phyloP scores from a whole-genome alignment of 1,284 basidiomycete genomes.

The Malassezia nana region DNA sequence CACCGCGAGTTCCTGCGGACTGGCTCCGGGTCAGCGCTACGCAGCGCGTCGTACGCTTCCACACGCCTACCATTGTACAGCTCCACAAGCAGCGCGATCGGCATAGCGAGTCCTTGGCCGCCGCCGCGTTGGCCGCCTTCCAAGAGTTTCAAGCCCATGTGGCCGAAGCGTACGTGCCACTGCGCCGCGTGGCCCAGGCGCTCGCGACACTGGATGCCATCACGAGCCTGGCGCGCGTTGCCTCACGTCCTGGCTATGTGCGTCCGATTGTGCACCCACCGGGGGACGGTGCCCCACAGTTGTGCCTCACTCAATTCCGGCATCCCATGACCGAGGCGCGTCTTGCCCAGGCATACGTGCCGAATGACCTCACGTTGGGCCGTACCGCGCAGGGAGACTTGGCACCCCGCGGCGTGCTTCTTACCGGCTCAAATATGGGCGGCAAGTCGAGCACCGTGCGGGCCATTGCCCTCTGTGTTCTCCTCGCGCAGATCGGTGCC shows the following conservation, averaged over 20 bases:
- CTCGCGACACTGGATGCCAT: constrained; percentile 35
- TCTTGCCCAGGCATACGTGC: constrained; percentile 24
- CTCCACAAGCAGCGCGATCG: constrained; percentile 67
- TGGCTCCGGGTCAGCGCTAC: constrained; percentile 74
- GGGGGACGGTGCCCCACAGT: constrained; percentile 1
- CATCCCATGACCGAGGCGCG: constrained; percentile 40
- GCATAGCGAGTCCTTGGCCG: constrained; percentile 64
- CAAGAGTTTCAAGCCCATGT: constrained; percentile 21
- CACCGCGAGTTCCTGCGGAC: constrained; percentile 62
- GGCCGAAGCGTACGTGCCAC: constrained; percentile 21
- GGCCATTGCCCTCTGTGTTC: constrained; percentile 33
- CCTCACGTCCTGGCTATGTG: constrained; percentile 23
- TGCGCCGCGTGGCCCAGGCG: constrained; percentile 27
- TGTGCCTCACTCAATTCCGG: constrained; percentile 28
- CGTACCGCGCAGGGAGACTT: neutral
- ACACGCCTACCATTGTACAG: constrained; percentile 62
- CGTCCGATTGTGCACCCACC: constrained; percentile 17
- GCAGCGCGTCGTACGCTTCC: constrained; percentile 66
- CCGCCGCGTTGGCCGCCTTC: constrained; percentile 47
- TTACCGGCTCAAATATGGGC: constrained; percentile 48
- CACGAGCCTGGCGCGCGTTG: constrained; percentile 25
- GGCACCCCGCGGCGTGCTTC: constrained; percentile 21
- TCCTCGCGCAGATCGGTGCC: constrained; percentile 54
- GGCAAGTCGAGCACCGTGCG: constrained; percentile 60
- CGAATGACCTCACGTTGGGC: constrained; percentile 33